These are phyloP conservation scores for Persicaria maculosa DNA, from an alignment of 148 eudicot species.

Conservation along the genomic window DNA sequence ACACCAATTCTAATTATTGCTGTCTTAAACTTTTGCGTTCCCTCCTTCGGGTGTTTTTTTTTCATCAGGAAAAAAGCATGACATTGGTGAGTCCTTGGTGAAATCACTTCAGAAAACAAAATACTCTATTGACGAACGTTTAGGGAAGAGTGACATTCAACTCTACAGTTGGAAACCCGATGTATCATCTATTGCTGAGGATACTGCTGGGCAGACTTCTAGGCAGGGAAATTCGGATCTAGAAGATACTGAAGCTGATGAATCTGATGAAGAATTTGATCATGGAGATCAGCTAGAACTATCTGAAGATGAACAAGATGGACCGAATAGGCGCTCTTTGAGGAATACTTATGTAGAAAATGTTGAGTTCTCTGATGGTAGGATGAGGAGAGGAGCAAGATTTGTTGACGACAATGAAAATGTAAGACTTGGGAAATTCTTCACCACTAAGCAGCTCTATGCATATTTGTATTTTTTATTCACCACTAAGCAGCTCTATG, in stretches of 20 bases:
- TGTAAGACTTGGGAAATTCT: constrained; percentile 9
- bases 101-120: constrained; percentile 70
- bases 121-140: constrained; percentile 67
- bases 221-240: constrained; percentile 26
- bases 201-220: constrained; percentile 15
- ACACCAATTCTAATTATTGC: background rate
- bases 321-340: constrained; percentile 7
- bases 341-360: constrained; percentile 35
- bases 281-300: constrained; percentile 19
- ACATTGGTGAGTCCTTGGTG: constrained; percentile 75
- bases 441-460: background rate
- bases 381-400: constrained; percentile 69
- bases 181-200: constrained; percentile 15
- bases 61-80: constrained; percentile 47
- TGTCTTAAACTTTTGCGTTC: background rate
- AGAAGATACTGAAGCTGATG: constrained; percentile 31
- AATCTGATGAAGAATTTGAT: constrained; percentile 44
- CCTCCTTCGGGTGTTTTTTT: background rate
- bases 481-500: background rate
- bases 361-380: constrained; percentile 55
- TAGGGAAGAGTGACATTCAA: constrained; percentile 58
- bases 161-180: constrained; percentile 41
- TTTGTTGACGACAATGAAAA: constrained; percentile 41
- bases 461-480: background rate
- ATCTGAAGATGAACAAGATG: constrained; percentile 13